These are phyloP conservation scores for Aspergillus caelatus DNA, from an alignment of 2,329 filamentous ascomycete genomes.

Conservation along the genomic window DNA sequence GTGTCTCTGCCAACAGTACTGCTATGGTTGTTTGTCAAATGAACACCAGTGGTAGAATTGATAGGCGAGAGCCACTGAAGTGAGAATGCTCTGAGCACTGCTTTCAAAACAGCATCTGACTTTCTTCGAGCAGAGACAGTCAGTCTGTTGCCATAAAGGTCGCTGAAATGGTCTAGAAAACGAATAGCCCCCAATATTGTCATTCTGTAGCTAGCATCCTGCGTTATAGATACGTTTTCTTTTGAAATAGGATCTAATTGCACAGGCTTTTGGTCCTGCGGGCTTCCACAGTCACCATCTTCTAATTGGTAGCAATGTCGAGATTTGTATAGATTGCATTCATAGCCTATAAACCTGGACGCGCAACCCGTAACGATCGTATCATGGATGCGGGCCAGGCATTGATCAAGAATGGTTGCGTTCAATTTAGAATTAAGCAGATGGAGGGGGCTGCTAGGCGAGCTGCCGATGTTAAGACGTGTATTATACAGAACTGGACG, in stretches of 20 bases:
- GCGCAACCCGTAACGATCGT: slow-evolving; percentile 23
- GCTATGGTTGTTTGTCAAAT: neutral
- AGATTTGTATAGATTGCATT: slow-evolving; percentile 24
- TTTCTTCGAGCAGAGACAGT: slow-evolving; percentile 12
- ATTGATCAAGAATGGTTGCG: slow-evolving; percentile 20
- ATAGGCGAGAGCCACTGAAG: slow-evolving; percentile 23
- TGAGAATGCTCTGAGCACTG: slow-evolving; percentile 21
- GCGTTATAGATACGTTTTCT: neutral
- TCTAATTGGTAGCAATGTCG: slow-evolving; percentile 20
- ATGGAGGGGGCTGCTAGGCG: slow-evolving; percentile 23
- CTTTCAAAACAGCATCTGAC: slow-evolving; percentile 24
- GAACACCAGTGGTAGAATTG: neutral
- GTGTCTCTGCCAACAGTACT: neutral
- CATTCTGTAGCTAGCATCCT: neutral
- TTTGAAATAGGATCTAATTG: neutral
- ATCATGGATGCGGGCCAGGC: slow-evolving; percentile 22
- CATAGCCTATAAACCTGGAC: slow-evolving; percentile 23
- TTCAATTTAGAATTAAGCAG: slow-evolving; percentile 28
- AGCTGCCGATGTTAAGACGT: slow-evolving; percentile 11
- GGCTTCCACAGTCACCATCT: neutral
- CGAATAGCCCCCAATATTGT: slow-evolving; percentile 19
- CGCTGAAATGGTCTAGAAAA: slow-evolving; percentile 29
- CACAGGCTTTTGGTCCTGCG: neutral
- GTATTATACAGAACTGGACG: neutral
- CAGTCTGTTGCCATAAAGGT: slow-evolving; percentile 25